Evolutionary conservation across 129 eudicot species (phyloP).

Genomic region (Flaveria brownii): DNA sequence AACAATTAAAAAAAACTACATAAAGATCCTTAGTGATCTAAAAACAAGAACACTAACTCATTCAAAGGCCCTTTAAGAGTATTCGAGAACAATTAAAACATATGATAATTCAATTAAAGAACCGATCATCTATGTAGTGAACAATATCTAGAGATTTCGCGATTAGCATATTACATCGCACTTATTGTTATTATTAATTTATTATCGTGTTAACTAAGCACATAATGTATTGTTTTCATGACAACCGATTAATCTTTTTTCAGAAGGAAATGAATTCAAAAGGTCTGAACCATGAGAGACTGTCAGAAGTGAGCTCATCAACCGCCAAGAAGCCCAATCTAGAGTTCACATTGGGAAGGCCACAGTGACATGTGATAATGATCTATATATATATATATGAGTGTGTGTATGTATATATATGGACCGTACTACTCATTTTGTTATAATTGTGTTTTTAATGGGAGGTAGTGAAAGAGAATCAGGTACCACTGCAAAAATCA

Average conservation of each 20-base stretch:
- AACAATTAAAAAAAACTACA: background rate
- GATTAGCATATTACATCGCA: no score
- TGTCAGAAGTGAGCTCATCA: conserved; percentile 83
- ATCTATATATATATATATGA: background rate
- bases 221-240: no score
- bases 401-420: conserved; percentile 20
- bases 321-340: conserved; percentile 69
- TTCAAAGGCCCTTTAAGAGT: background rate
- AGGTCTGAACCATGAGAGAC: conserved; percentile 66
- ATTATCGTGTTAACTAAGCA: no score
- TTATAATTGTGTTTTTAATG: conserved; percentile 58
- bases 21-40: background rate
- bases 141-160: background rate
- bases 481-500: conserved; percentile 66
- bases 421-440: conserved; percentile 54
- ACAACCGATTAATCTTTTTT: no score
- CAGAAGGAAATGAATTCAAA: conserved; percentile 73
- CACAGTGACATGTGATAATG: conserved; percentile 41
- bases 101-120: background rate
- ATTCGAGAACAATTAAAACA: background rate
- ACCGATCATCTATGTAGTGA: background rate
- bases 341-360: conserved; percentile 91
- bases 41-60: background rate
- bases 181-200: no score
- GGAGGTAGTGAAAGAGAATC: conserved; percentile 72